Percentiles rank a stretch among this genome's conserved stretches.
These are phyloP conservation scores for Daedaleopsis sinensis DNA, from an alignment of 768 basidiomycete species.

Conservation along the genomic window DNA sequence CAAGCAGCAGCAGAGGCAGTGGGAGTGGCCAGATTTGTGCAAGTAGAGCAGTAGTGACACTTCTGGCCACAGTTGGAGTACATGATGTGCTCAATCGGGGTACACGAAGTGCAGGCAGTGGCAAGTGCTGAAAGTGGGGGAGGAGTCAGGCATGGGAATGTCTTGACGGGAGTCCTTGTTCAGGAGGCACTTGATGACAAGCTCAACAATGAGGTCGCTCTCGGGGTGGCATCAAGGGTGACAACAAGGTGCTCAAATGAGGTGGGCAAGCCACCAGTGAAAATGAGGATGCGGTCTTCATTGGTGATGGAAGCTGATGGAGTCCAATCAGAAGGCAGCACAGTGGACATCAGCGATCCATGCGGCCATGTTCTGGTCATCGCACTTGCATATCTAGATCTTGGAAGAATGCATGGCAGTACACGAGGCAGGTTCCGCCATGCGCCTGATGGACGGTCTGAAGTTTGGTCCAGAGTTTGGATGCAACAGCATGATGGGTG, in stretches of 20 bases:
- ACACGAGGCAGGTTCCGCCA: conserved; percentile 29
- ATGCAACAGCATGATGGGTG: conserved; percentile 20
- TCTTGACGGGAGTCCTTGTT: conserved; percentile 34
- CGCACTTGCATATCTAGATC: conserved; percentile 22
- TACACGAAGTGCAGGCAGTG: neutral
- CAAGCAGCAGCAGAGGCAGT: too few relatives aligned
- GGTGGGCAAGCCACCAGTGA: conserved; percentile 28
- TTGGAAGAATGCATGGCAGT: conserved; percentile 25
- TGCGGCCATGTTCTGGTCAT: conserved; percentile 25
- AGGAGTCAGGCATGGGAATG: neutral
- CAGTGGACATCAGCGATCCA: conserved; percentile 31
- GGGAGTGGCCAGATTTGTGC: too few relatives aligned
- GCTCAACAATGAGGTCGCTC: conserved; percentile 28
- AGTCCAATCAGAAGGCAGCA: conserved; percentile 21
- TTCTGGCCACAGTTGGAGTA: conserved; percentile 32
- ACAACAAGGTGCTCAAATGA: conserved; percentile 35
- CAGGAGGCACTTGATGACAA: conserved; percentile 34
- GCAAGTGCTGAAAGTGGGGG: conserved; percentile 1
- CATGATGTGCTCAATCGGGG: conserved; percentile 20
- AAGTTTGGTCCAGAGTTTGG: conserved; percentile 31
- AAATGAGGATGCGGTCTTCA: conserved; percentile 34
- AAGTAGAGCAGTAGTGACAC: neutral
- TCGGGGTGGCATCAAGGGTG: conserved; percentile 32
- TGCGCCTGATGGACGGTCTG: conserved; percentile 29
- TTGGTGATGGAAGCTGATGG: conserved; percentile 25